Percentiles rank a stretch among this genome's conserved stretches.
These are phyloP conservation scores for Trypanosoma melophagium DNA, from an alignment of 208 protist species.

Conservation along the genomic window DNA sequence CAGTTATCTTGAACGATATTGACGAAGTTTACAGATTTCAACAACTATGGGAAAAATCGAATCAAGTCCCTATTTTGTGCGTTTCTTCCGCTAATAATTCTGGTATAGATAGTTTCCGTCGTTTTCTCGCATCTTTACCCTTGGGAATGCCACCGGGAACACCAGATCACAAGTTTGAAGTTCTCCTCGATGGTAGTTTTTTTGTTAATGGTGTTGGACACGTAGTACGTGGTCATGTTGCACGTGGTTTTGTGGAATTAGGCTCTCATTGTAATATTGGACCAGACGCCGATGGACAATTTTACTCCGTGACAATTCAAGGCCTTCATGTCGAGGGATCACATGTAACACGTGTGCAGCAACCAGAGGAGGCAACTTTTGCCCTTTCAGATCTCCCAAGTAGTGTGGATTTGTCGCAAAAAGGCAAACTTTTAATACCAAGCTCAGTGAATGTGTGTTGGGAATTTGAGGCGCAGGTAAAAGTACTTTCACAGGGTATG, in stretches of 20 bases:
- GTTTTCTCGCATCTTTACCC: conserved; percentile 44
- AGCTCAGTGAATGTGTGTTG: conserved; percentile 25
- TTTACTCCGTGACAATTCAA: conserved; percentile 74
- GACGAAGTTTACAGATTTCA: conserved; percentile 28
- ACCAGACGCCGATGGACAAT: conserved; percentile 88
- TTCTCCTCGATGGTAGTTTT: conserved; percentile 78
- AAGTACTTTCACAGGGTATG: conserved; percentile 62
- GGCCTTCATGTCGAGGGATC: conserved; percentile 92
- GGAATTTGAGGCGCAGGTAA: conserved; percentile 40
- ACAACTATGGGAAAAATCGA: conserved; percentile 38
- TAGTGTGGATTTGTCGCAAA: conserved; percentile 52
- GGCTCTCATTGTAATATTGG: conserved; percentile 90
- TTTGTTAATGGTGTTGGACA: conserved; percentile 86
- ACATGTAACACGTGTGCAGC: conserved; percentile 85
- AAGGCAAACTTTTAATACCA: conserved; percentile 63
- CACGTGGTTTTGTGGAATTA: conserved; percentile 78
- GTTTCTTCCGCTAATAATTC: conserved; percentile 57
- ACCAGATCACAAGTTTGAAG: conserved; percentile 65
- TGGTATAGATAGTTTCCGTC: conserved; percentile 58
- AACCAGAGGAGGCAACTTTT: conserved; percentile 89
- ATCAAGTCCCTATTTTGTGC: conserved; percentile 60
- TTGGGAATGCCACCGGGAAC: conserved; percentile 31
- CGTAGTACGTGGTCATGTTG: conserved; percentile 93
- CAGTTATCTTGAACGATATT: conserved; percentile 38
- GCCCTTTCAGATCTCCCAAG: conserved; percentile 84